Conservation (phyloP, 805 yeast genomes). For the Metschnikowia similis region DNA sequence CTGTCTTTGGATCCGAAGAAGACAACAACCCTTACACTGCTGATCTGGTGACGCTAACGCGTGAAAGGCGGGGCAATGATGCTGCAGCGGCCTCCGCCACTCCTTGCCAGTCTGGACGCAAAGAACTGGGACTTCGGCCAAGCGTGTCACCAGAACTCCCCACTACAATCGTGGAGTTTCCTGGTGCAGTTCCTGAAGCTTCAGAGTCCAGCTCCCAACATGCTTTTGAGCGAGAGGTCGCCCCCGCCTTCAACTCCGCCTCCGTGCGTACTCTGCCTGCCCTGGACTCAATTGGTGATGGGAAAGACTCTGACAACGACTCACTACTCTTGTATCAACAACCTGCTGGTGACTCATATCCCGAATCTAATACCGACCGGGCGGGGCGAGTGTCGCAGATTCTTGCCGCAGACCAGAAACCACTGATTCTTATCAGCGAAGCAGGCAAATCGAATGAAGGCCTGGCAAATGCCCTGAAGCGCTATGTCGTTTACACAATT, state of each 20-base stretch:
- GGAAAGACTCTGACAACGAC: conserved; percentile 22
- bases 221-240: neutral
- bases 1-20: conserved; percentile 23
- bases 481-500: conserved; percentile 79
- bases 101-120: neutral
- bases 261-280: neutral
- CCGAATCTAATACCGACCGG: conserved; percentile 24
- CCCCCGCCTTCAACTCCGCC: conserved; percentile 2
- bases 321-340: conserved; percentile 27
- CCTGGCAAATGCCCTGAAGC: conserved; percentile 51
- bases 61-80: conserved; percentile 2
- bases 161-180: too few species aligned
- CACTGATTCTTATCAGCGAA: conserved; percentile 53
- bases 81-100: neutral
- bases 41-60: conserved; percentile 3
- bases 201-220: neutral
- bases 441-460: conserved; percentile 88
- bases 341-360: conserved; percentile 9
- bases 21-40: conserved; percentile 30
- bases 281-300: neutral
- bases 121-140: neutral
- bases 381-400: conserved; percentile 36
- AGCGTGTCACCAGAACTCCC: neutral
- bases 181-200: neutral
- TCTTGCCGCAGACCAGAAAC: conserved; percentile 26